Evolutionary conservation across 177 flowering plant genomes (phyloP).

Genomic region (Vitis hybrid): DNA sequence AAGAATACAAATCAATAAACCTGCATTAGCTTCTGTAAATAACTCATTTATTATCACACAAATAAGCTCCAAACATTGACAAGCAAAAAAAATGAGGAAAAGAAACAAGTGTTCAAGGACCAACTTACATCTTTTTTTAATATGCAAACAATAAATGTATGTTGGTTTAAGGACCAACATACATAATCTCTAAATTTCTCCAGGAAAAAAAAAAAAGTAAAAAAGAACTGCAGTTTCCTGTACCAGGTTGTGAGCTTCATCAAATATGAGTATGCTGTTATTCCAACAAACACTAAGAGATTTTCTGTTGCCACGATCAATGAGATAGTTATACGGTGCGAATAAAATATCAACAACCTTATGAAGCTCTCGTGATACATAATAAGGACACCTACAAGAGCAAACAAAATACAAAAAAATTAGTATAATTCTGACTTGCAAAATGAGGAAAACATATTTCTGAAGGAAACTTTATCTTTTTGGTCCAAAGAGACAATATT

Average conservation of each 20-base stretch:
- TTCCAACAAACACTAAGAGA: constrained; percentile 65
- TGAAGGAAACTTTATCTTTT: not conserved
- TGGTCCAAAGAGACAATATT: not conserved
- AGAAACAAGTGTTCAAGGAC: not conserved
- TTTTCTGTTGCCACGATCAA: constrained; percentile 68
- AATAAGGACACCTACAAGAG: constrained; percentile 86
- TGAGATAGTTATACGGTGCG: constrained; percentile 97
- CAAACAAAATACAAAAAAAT: constrained; percentile 7
- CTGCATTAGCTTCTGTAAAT: not conserved
- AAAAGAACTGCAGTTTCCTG: constrained; percentile 7
- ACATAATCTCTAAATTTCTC: not conserved
- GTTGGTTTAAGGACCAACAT: too few species aligned
- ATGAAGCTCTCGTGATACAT: constrained; percentile 83
- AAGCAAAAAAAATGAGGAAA: not conserved
- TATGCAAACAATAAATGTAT: too few species aligned
- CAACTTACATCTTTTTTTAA: not conserved
- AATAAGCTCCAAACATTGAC: not conserved
- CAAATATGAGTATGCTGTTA: constrained; percentile 82
- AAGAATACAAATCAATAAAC: not conserved
- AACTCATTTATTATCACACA: not conserved
- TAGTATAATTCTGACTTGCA: not conserved
- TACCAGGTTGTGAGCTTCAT: constrained; percentile 99
- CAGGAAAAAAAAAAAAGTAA: not conserved
- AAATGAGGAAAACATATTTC: constrained; percentile 1
- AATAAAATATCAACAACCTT: constrained; percentile 83